Conservation (phyloP, 306 rosid species). For the Vigna trinervia region DNA sequence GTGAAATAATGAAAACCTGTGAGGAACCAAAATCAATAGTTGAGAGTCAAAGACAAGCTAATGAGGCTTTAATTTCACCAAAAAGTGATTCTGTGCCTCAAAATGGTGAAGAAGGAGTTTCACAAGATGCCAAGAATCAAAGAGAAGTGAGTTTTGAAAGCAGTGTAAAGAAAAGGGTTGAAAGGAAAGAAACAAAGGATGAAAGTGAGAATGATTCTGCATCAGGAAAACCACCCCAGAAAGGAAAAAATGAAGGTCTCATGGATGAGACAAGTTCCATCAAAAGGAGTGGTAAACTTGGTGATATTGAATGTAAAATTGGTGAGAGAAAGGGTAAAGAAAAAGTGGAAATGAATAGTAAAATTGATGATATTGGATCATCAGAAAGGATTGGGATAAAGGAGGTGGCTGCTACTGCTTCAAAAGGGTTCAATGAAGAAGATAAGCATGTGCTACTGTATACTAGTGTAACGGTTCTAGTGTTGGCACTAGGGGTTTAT, state of each 20-base stretch:
- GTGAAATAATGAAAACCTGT: background rate
- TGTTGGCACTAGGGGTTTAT: background rate
- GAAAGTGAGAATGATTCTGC: background rate
- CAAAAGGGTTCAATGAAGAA: background rate
- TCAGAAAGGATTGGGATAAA: background rate
- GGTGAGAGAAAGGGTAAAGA: background rate
- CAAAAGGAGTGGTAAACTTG: no score
- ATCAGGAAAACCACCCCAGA: background rate
- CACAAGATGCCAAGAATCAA: constrained; percentile 11
- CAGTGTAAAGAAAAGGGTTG: constrained; percentile 7
- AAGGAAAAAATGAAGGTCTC: background rate
- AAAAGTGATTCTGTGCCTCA: background rate
- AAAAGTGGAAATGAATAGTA: background rate
- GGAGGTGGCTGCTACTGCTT: constrained; percentile 3
- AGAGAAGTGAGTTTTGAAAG: background rate
- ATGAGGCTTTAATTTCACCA: background rate
- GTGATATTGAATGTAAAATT: background rate
- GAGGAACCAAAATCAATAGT: background rate
- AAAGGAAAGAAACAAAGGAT: background rate
- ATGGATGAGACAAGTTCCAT: background rate
- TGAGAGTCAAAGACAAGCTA: background rate
- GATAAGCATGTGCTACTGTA: background rate
- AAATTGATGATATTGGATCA: background rate
- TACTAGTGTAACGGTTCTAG: background rate
- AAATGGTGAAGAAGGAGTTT: background rate